Conservation (phyloP, 139 green algal genomes). For the Mesotaenium endlicherianum region DNA sequence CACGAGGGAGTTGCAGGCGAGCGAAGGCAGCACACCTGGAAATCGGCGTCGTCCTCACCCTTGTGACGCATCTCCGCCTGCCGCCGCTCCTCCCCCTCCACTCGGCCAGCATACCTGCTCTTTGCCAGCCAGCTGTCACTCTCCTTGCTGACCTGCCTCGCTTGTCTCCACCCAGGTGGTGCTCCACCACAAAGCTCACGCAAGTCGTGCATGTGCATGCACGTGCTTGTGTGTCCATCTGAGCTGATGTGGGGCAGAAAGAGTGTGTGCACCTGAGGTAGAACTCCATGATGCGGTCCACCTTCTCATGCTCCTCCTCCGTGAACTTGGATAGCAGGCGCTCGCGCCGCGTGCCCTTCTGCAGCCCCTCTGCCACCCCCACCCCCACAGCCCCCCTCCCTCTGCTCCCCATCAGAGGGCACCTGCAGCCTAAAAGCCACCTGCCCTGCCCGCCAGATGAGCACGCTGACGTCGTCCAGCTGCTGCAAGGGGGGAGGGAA, state of each 20-base stretch:
- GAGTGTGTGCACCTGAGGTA: conserved; percentile 42
- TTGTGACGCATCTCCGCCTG: conserved; percentile 22
- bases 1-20: too few relatives aligned
- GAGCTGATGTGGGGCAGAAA: too few relatives aligned
- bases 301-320: conserved; percentile 95
- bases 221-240: not conserved
- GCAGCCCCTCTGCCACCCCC: conserved; percentile 19
- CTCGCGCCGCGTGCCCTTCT: conserved; percentile 58
- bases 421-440: too few relatives aligned
- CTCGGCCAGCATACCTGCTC: conserved; percentile 21
- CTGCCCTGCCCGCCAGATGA: too few relatives aligned
- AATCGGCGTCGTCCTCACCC: conserved; percentile 15
- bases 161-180: too few relatives aligned
- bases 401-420: too few relatives aligned
- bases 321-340: conserved; percentile 92
- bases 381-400: too few relatives aligned
- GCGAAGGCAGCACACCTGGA: not conserved
- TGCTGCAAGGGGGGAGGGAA: not conserved
- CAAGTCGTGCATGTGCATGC: not conserved
- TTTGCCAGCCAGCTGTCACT: not conserved
- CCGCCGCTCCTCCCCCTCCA: conserved; percentile 40
- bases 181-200: too few relatives aligned
- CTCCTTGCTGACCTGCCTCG: not conserved
- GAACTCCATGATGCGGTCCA: conserved; percentile 91
- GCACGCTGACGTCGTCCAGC: not conserved